Evolutionary conservation across 495 filamentous ascomycete species (phyloP).

Genomic region (Podospora australis): DNA sequence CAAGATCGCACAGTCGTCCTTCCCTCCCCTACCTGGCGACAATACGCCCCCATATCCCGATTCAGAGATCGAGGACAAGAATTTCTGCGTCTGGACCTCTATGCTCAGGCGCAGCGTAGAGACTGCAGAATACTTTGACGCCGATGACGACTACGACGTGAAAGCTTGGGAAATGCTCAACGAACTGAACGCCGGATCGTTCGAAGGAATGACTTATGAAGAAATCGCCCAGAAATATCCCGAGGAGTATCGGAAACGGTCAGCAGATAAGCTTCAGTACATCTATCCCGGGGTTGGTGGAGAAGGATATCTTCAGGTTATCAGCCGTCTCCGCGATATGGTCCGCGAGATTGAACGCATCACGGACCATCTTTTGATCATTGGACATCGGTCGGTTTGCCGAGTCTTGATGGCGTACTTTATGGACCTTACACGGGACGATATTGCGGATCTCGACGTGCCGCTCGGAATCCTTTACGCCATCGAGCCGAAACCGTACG

Average conservation of each 20-base stretch:
- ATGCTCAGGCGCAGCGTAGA: conserved; percentile 87
- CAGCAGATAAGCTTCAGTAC: conserved; percentile 80
- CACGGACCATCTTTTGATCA: conserved; percentile 87
- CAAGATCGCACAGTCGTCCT: conserved; percentile 60
- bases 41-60: conserved; percentile 92
- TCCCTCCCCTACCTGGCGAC: conserved; percentile 82
- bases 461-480: conserved; percentile 88
- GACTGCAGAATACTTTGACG: conserved; percentile 75
- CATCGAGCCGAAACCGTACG: conserved; percentile 95
- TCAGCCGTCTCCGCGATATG: conserved; percentile 89
- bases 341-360: conserved; percentile 96
- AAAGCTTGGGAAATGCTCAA: conserved; percentile 99
- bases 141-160: conserved; percentile 94
- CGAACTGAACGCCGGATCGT: conserved; percentile 83
- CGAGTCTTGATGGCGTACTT: conserved; percentile 94
- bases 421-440: conserved; percentile 77
- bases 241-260: conserved; percentile 70
- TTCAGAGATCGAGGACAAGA: conserved; percentile 62
- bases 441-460: conserved; percentile 88
- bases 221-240: conserved; percentile 70
- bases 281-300: conserved; percentile 92
- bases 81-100: conserved; percentile 96
- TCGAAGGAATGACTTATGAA: conserved; percentile 91
- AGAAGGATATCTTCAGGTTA: conserved; percentile 93
- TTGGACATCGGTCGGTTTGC: conserved; percentile 83